Evolutionary conservation across 2,329 filamentous ascomycete genomes (phyloP).

Genomic region (Lachnellula suecica): DNA sequence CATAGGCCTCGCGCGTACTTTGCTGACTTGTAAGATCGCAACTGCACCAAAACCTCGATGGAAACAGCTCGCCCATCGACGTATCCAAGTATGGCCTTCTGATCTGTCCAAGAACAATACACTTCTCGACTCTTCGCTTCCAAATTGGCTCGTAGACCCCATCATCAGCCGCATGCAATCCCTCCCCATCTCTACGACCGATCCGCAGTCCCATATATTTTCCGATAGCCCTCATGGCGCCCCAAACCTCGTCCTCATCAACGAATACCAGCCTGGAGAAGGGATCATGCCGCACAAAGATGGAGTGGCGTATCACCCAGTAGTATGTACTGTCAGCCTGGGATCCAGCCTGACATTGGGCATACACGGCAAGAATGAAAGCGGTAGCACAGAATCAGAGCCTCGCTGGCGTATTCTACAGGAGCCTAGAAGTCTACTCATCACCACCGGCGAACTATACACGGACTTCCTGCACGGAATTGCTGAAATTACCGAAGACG

Average conservation of each 20-base stretch:
- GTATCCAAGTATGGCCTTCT: conserved; percentile 88
- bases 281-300: conserved; percentile 99
- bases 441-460: conserved; percentile 70
- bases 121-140: conserved; percentile 72
- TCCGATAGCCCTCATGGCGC: conserved; percentile 66
- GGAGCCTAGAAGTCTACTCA: conserved; percentile 77
- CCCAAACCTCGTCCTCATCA: conserved; percentile 91
- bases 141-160: conserved; percentile 71
- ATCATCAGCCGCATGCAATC: conserved; percentile 61
- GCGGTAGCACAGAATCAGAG: conserved; percentile 53
- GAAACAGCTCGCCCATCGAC: conserved; percentile 84
- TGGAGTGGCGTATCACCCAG: conserved; percentile 79
- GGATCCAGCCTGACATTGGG: conserved; percentile 77
- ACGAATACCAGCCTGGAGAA: conserved; percentile 83
- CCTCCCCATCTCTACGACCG: conserved; percentile 39
- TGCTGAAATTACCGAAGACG: conserved; percentile 63
- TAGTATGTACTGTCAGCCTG: conserved; percentile 89
- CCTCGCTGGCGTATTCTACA: conserved; percentile 67
- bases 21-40: conserved; percentile 42
- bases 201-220: conserved; percentile 47
- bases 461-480: conserved; percentile 75
- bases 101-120: conserved; percentile 73
- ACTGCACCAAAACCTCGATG: conserved; percentile 73
- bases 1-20: neutral
- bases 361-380: conserved; percentile 63